Percentiles rank a stretch among this genome's conserved stretches.
phyloP scores from a whole-genome alignment of 2,329 filamentous ascomycete genomes.

The Trichoderma polysporum region DNA sequence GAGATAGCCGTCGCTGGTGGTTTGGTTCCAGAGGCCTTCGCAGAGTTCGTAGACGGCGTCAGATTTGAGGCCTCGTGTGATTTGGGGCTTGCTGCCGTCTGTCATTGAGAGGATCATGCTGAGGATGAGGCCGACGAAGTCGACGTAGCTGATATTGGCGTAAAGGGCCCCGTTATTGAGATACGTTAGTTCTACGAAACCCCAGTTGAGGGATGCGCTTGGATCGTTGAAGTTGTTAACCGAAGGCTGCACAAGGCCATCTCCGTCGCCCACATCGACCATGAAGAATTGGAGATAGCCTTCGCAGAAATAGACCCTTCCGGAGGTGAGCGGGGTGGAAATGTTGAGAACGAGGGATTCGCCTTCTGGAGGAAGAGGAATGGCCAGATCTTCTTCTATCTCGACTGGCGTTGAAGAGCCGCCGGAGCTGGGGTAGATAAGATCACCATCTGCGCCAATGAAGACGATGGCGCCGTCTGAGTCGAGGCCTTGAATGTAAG shows the following conservation, averaged over 20 bases:
- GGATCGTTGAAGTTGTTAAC: conserved; percentile 45
- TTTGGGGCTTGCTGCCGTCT: conserved; percentile 36
- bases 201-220: conserved; percentile 46
- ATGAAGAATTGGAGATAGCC: conserved; percentile 45
- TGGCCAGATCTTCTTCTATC: conserved; percentile 44
- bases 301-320: conserved; percentile 47
- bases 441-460: conserved; percentile 40
- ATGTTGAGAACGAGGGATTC: conserved; percentile 40
- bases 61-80: conserved; percentile 40
- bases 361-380: conserved; percentile 41
- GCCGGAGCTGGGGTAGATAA: conserved; percentile 44
- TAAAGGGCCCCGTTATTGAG: conserved; percentile 40
- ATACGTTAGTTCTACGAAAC: conserved; percentile 51
- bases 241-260: conserved; percentile 50
- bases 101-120: conserved; percentile 46
- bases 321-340: conserved; percentile 42
- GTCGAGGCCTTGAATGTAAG: conserved; percentile 49
- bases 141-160: conserved; percentile 52
- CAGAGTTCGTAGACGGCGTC: conserved; percentile 43
- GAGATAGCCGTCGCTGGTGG: conserved; percentile 37
- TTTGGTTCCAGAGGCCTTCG: conserved; percentile 40
- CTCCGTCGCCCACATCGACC: conserved; percentile 33
- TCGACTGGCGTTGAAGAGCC: conserved; percentile 37
- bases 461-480: conserved; percentile 42
- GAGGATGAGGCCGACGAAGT: conserved; percentile 52